These are phyloP conservation scores for Emergomyces pasteurianus DNA, from an alignment of 2,329 filamentous ascomycete genomes.

Conservation along the genomic window DNA sequence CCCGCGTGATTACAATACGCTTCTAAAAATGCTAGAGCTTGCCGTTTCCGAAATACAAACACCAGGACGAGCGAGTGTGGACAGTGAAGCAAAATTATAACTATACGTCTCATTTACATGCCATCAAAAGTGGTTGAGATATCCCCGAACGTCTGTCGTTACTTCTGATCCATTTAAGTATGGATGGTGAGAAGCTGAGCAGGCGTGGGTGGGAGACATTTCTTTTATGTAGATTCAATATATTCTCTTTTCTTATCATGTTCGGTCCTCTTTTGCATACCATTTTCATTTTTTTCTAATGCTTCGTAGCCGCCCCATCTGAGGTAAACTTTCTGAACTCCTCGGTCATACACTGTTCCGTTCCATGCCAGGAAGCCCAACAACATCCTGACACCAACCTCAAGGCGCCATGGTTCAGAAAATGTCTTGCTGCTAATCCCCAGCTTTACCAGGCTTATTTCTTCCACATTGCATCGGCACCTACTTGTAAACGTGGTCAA, in stretches of 20 bases:
- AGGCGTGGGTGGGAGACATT: slow-evolving; percentile 35
- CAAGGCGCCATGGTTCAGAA: neutral
- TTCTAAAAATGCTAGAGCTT: slow-evolving; percentile 46
- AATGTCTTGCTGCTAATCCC: neutral
- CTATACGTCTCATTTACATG: slow-evolving; percentile 15
- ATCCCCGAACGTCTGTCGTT: slow-evolving; percentile 27
- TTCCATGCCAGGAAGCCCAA: neutral
- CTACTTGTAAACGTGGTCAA: slow-evolving; percentile 10
- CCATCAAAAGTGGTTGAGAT: slow-evolving; percentile 14
- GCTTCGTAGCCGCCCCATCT: neutral
- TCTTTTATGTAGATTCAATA: slow-evolving; percentile 1
- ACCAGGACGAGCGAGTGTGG: slow-evolving; percentile 45
- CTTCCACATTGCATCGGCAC: slow-evolving; percentile 24
- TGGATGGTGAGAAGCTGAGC: slow-evolving; percentile 32
- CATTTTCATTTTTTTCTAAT: neutral
- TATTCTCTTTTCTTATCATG: neutral
- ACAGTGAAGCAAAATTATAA: slow-evolving; percentile 45
- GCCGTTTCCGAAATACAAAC: slow-evolving; percentile 36
- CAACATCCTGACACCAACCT: neutral
- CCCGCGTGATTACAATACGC: slow-evolving; percentile 13
- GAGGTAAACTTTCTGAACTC: neutral
- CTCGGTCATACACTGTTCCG: neutral
- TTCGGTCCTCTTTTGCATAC: neutral
- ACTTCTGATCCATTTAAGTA: slow-evolving; percentile 36
- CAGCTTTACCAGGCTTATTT: neutral